Percentiles rank a stretch among this genome's conserved stretches.
These are phyloP conservation scores for Eremothecium gossypii DNA, from an alignment of 1,139 yeast genomes.

Conservation along the genomic window DNA sequence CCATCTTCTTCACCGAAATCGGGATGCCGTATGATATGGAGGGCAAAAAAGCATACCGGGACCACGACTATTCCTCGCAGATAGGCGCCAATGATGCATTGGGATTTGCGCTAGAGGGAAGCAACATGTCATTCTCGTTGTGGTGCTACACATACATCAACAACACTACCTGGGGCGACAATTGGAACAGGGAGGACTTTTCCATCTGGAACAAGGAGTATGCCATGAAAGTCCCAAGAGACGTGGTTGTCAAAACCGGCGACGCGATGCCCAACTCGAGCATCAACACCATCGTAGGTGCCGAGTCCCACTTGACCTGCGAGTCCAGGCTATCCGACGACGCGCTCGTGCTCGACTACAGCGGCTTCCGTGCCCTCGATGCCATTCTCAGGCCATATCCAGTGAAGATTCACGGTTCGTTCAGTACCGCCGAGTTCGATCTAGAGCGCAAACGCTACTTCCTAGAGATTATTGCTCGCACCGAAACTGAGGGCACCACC, in stretches of 20 bases:
- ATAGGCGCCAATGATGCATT: constrained; percentile 79
- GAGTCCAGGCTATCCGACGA: background rate
- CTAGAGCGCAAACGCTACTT: constrained; percentile 38
- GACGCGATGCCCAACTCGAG: background rate
- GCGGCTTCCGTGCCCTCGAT: constrained; percentile 60
- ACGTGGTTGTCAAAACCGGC: background rate
- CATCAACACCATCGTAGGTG: background rate
- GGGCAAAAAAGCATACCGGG: constrained; percentile 52
- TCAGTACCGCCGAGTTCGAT: constrained; percentile 47
- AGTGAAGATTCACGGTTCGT: constrained; percentile 46
- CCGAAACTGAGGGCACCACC: constrained; percentile 35
- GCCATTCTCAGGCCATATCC: constrained; percentile 72
- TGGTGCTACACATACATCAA: constrained; percentile 80
- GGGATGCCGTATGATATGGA: constrained; percentile 98
- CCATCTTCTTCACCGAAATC: constrained; percentile 81
- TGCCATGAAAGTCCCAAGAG: constrained; percentile 7
- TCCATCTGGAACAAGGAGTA: constrained; percentile 78
- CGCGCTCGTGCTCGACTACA: constrained; percentile 11
- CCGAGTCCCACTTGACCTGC: background rate
- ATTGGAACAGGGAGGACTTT: constrained; percentile 90
- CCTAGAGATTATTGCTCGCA: constrained; percentile 36
- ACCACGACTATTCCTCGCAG: constrained; percentile 62
- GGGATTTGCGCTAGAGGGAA: constrained; percentile 65
- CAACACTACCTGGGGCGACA: constrained; percentile 75
- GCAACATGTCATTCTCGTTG: constrained; percentile 60